Percentiles rank a stretch among this genome's conserved stretches.
Conservation (phyloP, 208 protist genomes). For the Angomonas ambiguus region DNA sequence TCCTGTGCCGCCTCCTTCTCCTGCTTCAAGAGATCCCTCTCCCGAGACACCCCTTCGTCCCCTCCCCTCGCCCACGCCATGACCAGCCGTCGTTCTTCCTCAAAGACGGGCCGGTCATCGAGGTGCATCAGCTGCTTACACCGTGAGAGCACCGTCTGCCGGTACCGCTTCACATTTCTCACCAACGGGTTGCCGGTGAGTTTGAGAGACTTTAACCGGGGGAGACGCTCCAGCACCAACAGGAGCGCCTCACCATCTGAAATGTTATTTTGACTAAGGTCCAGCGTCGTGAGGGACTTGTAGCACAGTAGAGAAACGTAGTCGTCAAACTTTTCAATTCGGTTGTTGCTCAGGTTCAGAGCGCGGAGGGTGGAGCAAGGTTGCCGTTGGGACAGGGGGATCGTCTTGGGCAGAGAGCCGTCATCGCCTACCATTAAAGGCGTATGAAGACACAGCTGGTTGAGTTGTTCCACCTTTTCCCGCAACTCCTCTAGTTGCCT, state of each 20-base stretch:
- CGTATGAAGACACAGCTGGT: slow-evolving; percentile 42
- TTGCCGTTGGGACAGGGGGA: slow-evolving; percentile 32
- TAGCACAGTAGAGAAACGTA: slow-evolving; percentile 62
- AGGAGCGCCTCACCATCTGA: slow-evolving; percentile 75
- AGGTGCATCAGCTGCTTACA: slow-evolving; percentile 77
- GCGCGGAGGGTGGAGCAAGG: slow-evolving; percentile 77
- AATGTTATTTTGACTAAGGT: slow-evolving; percentile 92
- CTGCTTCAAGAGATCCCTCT: slow-evolving; percentile 51
- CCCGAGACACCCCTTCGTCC: slow-evolving; percentile 59
- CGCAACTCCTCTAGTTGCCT: slow-evolving; percentile 22
- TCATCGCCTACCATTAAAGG: slow-evolving; percentile 4
- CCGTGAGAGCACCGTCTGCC: slow-evolving; percentile 77
- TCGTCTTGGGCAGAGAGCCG: neutral
- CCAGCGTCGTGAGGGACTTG: slow-evolving; percentile 69
- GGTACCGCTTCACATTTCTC: slow-evolving; percentile 71
- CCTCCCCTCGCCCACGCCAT: slow-evolving; percentile 84
- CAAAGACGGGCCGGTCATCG: slow-evolving; percentile 90
- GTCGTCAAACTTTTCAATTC: slow-evolving; percentile 48
- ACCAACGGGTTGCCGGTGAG: slow-evolving; percentile 89
- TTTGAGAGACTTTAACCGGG: slow-evolving; percentile 75
- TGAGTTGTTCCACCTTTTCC: slow-evolving; percentile 21
- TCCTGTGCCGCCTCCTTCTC: slow-evolving; percentile 48
- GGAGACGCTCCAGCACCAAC: slow-evolving; percentile 74
- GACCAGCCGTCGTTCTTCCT: slow-evolving; percentile 78
- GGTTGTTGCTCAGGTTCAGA: slow-evolving; percentile 81